Conservation (phyloP, 1,139 yeast species). For the Diutina scorzettiae region DNA sequence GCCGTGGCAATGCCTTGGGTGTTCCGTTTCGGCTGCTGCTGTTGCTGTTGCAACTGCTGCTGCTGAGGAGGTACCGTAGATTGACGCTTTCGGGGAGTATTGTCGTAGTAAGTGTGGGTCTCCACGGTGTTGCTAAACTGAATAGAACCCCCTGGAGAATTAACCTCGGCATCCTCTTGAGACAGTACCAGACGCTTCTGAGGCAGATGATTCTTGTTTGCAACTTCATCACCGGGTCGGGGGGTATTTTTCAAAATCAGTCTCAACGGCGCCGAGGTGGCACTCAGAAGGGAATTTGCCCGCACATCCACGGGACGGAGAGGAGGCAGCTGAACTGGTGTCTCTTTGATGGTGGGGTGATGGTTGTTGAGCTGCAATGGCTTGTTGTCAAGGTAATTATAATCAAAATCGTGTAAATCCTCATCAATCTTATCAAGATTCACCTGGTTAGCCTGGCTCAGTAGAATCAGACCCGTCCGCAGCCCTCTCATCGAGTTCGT, state of each 20-base stretch:
- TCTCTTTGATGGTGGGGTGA: slow-evolving; percentile 1
- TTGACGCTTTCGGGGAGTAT: background rate
- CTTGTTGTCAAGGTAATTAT: slow-evolving; percentile 17
- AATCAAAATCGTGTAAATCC: slow-evolving; percentile 33
- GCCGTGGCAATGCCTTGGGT: background rate
- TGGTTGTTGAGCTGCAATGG: slow-evolving; percentile 1
- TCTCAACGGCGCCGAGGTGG: background rate
- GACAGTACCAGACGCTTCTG: background rate
- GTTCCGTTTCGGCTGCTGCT: background rate
- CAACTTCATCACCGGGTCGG: background rate
- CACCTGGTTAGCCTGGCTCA: slow-evolving; percentile 10
- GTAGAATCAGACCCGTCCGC: slow-evolving; percentile 14
- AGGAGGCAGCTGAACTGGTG: slow-evolving; percentile 1
- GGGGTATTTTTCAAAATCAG: slow-evolving; percentile 5
- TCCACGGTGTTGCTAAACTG: slow-evolving; percentile 2
- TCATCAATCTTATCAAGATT: slow-evolving; percentile 33
- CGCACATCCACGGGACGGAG: slow-evolving; percentile 4
- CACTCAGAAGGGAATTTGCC: background rate
- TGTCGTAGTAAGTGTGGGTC: slow-evolving; percentile 5
- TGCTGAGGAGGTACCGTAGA: too few relatives aligned
- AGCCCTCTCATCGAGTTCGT: slow-evolving; percentile 12
- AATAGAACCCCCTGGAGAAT: background rate
- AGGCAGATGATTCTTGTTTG: background rate
- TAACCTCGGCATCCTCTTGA: background rate
- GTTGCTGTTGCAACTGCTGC: background rate